A percentile compares a stretch with the other conserved stretches of the same genome.
Evolutionary conservation across 2,329 filamentous ascomycete species (phyloP).

Genomic region (Coniochaeta sp.): DNA sequence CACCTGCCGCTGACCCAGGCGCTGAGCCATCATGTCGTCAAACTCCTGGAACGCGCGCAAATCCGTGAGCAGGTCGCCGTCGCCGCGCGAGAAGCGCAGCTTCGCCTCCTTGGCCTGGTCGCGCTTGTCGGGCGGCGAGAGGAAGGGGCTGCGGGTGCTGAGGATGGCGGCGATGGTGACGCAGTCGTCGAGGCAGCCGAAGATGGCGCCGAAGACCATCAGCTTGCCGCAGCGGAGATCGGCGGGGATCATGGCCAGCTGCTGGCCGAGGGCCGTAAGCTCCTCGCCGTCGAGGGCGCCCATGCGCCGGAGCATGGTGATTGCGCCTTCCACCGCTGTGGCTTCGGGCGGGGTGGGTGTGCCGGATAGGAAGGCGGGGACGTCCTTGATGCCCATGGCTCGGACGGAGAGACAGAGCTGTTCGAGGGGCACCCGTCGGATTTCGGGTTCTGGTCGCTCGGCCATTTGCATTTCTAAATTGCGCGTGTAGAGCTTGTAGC

Average conservation of each 20-base stretch:
- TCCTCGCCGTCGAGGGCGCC: slow-evolving; percentile 82
- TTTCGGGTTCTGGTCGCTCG: slow-evolving; percentile 86
- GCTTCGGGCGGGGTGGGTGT: slow-evolving; percentile 86
- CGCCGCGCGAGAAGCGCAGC: slow-evolving; percentile 63
- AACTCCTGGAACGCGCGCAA: slow-evolving; percentile 78
- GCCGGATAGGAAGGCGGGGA: slow-evolving; percentile 72
- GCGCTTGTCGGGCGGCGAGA: slow-evolving; percentile 74
- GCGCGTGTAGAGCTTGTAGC: slow-evolving; percentile 91
- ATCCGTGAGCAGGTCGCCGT: slow-evolving; percentile 87
- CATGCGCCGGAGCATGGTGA: slow-evolving; percentile 73
- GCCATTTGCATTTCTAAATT: slow-evolving; percentile 82
- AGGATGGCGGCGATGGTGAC: slow-evolving; percentile 86
- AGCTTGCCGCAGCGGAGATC: slow-evolving; percentile 90
- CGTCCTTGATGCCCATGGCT: slow-evolving; percentile 85
- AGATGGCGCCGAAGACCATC: slow-evolving; percentile 90
- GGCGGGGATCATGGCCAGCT: slow-evolving; percentile 91
- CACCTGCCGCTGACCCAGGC: slow-evolving; percentile 54
- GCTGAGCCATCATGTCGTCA: slow-evolving; percentile 56
- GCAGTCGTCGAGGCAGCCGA: slow-evolving; percentile 83
- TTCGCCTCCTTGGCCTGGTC: slow-evolving; percentile 75
- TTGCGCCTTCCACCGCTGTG: slow-evolving; percentile 79
- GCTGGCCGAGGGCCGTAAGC: slow-evolving; percentile 83
- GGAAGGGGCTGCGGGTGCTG: slow-evolving; percentile 81
- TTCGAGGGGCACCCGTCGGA: slow-evolving; percentile 84
- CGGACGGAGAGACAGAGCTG: slow-evolving; percentile 92